Percentiles rank a stretch among this genome's conserved stretches.
Conservation (phyloP, 176 grass and related monocot species). For the Triticum timopheevii region DNA sequence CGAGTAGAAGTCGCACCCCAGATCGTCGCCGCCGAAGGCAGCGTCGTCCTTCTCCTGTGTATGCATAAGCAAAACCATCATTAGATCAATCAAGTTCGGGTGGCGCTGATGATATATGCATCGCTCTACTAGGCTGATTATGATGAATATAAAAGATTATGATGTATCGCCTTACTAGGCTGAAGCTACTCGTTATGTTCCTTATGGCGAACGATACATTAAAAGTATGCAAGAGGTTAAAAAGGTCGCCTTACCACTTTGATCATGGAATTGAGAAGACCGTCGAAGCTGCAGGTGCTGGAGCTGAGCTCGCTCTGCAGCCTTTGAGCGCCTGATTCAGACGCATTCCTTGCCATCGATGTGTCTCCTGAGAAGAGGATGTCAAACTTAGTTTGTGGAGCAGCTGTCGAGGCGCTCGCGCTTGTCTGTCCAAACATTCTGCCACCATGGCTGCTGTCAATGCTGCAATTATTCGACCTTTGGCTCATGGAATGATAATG, state of each 20-base stretch:
- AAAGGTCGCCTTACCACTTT: slow-evolving; percentile 55
- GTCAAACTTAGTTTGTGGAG: slow-evolving; percentile 38
- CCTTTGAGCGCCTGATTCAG: slow-evolving; percentile 36
- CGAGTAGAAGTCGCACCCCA: slow-evolving; percentile 71
- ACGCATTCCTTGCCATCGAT: slow-evolving; percentile 36
- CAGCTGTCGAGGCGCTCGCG: slow-evolving; percentile 27
- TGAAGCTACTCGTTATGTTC: neutral
- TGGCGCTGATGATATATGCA: neutral
- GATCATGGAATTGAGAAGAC: slow-evolving; percentile 82
- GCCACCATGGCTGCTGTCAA: slow-evolving; percentile 29
- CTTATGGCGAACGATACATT: neutral
- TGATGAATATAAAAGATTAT: neutral
- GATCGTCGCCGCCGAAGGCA: slow-evolving; percentile 56
- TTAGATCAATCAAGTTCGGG: neutral
- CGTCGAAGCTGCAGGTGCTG: slow-evolving; percentile 64
- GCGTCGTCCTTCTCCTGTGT: slow-evolving; percentile 82
- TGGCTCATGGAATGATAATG: slow-evolving; percentile 35
- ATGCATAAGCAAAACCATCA: neutral
- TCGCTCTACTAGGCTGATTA: neutral
- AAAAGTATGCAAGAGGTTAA: neutral
- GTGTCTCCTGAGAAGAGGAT: slow-evolving; percentile 29
- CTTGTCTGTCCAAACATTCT: slow-evolving; percentile 36
- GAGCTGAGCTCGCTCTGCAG: slow-evolving; percentile 56
- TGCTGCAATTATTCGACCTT: slow-evolving; percentile 32
- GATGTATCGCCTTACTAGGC: neutral